Evolutionary conservation across 306 rosid genomes (phyloP), one percentile per base, ranked within the genome.

Genomic region (Trichosanthes truncata): DNA sequence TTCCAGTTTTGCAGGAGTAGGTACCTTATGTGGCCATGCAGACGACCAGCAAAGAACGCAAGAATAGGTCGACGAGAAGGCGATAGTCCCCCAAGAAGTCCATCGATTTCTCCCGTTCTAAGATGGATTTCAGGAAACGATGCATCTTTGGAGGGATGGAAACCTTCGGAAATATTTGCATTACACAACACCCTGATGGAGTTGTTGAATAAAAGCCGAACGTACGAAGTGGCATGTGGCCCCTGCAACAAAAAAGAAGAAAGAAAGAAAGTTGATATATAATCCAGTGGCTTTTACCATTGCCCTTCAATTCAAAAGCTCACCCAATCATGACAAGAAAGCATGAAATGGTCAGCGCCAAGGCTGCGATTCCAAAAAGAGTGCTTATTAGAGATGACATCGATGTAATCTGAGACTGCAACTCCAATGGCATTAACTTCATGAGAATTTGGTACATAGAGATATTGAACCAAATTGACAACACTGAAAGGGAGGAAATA

Each of bases 321-420:
- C 83, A 83, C 88, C 88, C 88, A 87, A 63, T 85, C 87, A 46
- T 87, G 88, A 63, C 90, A 87, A 23, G 90, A 87, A 73, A 87
- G 80, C 85, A 87, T 81, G 21, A 85, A 82, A 77, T 87, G 90
- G 45, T 85, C 90, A 5, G 88, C 85, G 41, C 90, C 88, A 0
- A 79, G 84, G 81, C 84, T 85, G 51, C 87, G 67, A 51, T 83
- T 83, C 87, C 90, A 85, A 21, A 46, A 83, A 29, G 85, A 80
- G 80, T 83, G 79, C 43, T 78, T 85, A 31, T 73, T 31, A 14
- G 87, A 78, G 45, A 87, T 79, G 85, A 85, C 77, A 45, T 81
- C 52, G 83, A 87, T 74, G 52, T 83, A 87, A 67, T 87, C 88
- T 33, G 59, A 23, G 31, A 87, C 67, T 4, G 84, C 80, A 31